Conservation (phyloP, 352 stramenopile genomes). For the Pythium brachiatum region DNA sequence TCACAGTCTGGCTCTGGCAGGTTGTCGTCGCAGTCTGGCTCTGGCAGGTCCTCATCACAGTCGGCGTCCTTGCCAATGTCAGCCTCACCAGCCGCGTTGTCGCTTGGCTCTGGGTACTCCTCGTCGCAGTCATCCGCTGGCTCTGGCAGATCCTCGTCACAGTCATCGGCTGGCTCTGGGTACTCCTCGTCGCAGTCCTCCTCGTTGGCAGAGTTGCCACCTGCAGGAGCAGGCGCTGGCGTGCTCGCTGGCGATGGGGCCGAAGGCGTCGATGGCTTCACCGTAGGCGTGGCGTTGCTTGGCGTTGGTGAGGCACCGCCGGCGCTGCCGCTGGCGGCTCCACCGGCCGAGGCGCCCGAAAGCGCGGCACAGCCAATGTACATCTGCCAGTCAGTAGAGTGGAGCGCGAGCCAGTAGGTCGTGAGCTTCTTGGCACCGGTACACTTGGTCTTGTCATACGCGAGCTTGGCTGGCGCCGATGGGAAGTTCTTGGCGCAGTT, state of each 20-base stretch:
- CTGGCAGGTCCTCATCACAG: conserved; percentile 11
- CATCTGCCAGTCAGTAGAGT: conserved; percentile 38
- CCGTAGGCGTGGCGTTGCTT: neutral
- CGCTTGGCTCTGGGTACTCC: too few relatives aligned
- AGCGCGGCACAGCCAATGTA: conserved; percentile 31
- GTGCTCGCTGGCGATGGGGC: neutral
- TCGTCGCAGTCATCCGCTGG: too few relatives aligned
- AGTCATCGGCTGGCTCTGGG: neutral
- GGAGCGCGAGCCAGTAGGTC: conserved; percentile 40
- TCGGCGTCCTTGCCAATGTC: too few relatives aligned
- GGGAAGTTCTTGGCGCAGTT: conserved; percentile 47
- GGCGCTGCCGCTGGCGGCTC: neutral
- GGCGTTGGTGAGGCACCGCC: neutral
- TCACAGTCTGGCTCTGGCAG: conserved; percentile 27
- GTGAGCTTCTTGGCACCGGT: conserved; percentile 34
- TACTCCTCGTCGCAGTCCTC: too few relatives aligned
- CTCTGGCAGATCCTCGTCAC: conserved; percentile 12
- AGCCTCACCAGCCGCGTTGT: too few relatives aligned
- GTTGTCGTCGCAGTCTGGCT: conserved; percentile 21
- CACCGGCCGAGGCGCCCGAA: conserved; percentile 2
- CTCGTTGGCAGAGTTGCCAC: conserved; percentile 6
- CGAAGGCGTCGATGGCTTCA: conserved; percentile 5
- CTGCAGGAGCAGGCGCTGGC: neutral
- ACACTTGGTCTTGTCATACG: conserved; percentile 47
- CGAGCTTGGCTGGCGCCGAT: conserved; percentile 30